These are phyloP conservation scores for Eucalyptus caleyi DNA, from an alignment of 345 rosid species.

Conservation along the genomic window DNA sequence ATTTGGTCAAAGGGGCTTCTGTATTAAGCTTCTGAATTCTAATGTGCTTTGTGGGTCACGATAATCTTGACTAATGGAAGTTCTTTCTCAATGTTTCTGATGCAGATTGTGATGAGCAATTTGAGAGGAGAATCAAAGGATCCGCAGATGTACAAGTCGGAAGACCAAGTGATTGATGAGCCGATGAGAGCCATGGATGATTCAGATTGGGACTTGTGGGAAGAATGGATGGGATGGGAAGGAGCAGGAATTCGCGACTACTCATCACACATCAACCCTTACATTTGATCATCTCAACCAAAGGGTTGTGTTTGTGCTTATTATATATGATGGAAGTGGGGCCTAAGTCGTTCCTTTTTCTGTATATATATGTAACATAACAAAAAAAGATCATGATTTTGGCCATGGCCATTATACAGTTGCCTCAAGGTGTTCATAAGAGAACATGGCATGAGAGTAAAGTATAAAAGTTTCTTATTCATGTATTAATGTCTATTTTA, in stretches of 20 bases:
- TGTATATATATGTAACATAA: not conserved
- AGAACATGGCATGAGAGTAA: not conserved
- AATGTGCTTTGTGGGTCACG: not conserved
- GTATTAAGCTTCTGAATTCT: not conserved
- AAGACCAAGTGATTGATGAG: slow-evolving; percentile 28
- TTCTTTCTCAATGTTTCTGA: not conserved
- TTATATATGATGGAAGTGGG: not conserved
- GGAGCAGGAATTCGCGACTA: slow-evolving; percentile 84
- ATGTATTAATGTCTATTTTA: not conserved
- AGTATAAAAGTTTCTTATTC: not conserved
- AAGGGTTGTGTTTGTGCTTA: not conserved
- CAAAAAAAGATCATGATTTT: not conserved
- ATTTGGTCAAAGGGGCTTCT: not conserved
- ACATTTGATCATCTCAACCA: slow-evolving; percentile 15
- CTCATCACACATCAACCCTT: slow-evolving; percentile 76
- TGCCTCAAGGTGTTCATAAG: not conserved
- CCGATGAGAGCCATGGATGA: slow-evolving; percentile 48
- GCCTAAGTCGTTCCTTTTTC: not conserved
- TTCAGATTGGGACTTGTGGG: slow-evolving; percentile 77
- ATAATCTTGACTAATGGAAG: not conserved
- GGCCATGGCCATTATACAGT: not conserved
- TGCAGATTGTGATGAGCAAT: slow-evolving; percentile 55
- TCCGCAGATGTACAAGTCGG: slow-evolving; percentile 8
- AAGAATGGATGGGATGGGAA: slow-evolving; percentile 99
- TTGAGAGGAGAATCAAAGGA: slow-evolving; percentile 34